Base-by-base conservation (phyloP, 1,284 basidiomycete species). In the Ceratobasidium theobromae region DNA sequence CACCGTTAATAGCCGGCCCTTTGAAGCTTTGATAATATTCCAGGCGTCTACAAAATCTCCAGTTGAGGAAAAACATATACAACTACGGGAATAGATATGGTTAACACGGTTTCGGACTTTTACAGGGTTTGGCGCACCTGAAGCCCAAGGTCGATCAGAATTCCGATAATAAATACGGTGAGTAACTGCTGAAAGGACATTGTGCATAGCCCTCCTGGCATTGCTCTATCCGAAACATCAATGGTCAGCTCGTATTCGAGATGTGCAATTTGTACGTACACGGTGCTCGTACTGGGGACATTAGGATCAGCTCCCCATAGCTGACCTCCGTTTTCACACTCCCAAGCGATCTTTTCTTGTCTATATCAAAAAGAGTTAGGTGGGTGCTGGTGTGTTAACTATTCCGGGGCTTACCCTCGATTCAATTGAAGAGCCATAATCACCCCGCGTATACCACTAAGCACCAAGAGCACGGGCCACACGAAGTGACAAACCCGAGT, bases 391-490 rank as follows among this genome's bases (percentile, higher is more conserved):
- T 53, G 35, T 53, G 38, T 21, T 28, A 55, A 40, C 18, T 11
- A 18, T 40, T 27, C 30, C 49, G 55, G 41, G 48, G 75, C 84
- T 77, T 76, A 86, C 85, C 84, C 84, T 75, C 86, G 81, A 74
- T 86, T 80, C 68, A 88, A 81, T 75, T 88, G 78, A 75, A 87
- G 83, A 74, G 88, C 86, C 86, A 91, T 91, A 69, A 89, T 75
- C 71, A 86, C 86, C 40, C 84, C 87, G 69, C 88, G 83, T 65
- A 90, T 76, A 27, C 84, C 84, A 71, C 78, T 81, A 68, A 87
- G 81, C 73, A 89, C 78, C 71, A 91, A 84, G 69, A 89, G 72
- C 74, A 89, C 82, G 2, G 88, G 87, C 87, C 88, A 90, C 43
- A 89, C 70, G 77, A 87, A 85, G 74, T 85, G 86, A 76, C 80